These are phyloP conservation scores for Daedaleopsis nitida DNA, from an alignment of 768 basidiomycete species.

Conservation along the genomic window DNA sequence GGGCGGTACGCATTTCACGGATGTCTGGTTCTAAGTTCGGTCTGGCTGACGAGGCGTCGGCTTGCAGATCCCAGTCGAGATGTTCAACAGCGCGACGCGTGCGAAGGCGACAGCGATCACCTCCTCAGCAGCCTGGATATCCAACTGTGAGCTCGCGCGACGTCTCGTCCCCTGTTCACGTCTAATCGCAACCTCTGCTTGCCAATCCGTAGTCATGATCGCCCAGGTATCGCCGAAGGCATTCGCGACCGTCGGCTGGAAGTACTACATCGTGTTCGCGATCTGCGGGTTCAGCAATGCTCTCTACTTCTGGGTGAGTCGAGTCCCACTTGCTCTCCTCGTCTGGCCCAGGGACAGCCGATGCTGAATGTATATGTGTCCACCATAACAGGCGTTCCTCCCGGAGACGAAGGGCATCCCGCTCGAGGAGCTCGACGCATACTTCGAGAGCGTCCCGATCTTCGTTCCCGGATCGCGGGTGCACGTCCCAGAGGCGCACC, in stretches of 20 bases:
- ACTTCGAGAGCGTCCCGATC: slow-evolving; percentile 26
- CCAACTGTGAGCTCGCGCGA: slow-evolving; percentile 20
- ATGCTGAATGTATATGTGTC: no score
- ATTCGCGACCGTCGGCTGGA: slow-evolving; percentile 26
- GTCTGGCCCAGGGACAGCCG: neutral
- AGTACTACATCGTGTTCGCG: slow-evolving; percentile 29
- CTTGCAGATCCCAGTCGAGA: slow-evolving; percentile 27
- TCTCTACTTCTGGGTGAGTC: slow-evolving; percentile 26
- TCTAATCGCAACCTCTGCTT: neutral
- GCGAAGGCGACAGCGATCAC: slow-evolving; percentile 29
- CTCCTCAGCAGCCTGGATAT: slow-evolving; percentile 29
- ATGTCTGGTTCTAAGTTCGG: neutral
- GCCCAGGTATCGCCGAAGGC: slow-evolving; percentile 28
- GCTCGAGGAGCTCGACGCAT: slow-evolving; percentile 29
- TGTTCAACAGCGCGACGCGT: slow-evolving; percentile 30
- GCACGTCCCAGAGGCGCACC: slow-evolving; percentile 9
- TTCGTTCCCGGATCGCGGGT: slow-evolving; percentile 26
- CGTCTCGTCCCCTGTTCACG: neutral
- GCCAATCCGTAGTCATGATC: slow-evolving; percentile 24
- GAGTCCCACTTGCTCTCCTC: neutral
- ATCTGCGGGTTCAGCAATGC: slow-evolving; percentile 29
- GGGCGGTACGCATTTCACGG: slow-evolving; percentile 19
- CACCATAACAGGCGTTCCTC: slow-evolving; percentile 20
- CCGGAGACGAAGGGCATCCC: slow-evolving; percentile 29
- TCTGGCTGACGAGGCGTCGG: neutral